phyloP scores from a whole-genome alignment of 371 early-diverging fungal genomes.

The Nematocida minor region DNA sequence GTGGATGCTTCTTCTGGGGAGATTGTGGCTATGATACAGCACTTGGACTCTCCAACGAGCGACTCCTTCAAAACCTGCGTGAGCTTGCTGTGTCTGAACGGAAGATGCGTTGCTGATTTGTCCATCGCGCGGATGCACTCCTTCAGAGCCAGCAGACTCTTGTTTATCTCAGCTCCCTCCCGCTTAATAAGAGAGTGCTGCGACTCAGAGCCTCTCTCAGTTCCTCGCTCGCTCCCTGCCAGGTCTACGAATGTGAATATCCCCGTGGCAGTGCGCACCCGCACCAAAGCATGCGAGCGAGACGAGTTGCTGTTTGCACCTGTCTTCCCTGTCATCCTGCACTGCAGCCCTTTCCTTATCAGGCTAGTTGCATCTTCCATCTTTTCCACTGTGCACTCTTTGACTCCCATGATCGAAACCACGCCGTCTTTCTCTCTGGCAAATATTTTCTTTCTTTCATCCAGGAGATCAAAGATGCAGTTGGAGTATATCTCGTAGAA shows the following conservation, averaged over 20 bases:
- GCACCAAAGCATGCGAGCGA: slow-evolving; percentile 66
- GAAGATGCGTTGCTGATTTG: slow-evolving; percentile 75
- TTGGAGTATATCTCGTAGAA: slow-evolving; percentile 88
- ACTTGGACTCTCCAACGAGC: slow-evolving; percentile 81
- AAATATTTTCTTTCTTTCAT: slow-evolving; percentile 64
- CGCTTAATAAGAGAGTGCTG: slow-evolving; percentile 67
- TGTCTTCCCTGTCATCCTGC: slow-evolving; percentile 40
- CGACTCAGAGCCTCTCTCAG: slow-evolving; percentile 68
- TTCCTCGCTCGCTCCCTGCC: slow-evolving; percentile 64
- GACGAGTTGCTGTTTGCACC: slow-evolving; percentile 47
- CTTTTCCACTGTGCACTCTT: slow-evolving; percentile 67
- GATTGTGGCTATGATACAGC: slow-evolving; percentile 94
- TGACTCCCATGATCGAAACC: slow-evolving; percentile 51
- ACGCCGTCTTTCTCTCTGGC: slow-evolving; percentile 46
- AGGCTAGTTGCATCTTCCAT: slow-evolving; percentile 73
- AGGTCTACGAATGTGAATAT: slow-evolving; percentile 68
- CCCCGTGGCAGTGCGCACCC: slow-evolving; percentile 67
- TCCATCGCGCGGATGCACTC: slow-evolving; percentile 81
- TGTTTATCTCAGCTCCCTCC: slow-evolving; percentile 68
- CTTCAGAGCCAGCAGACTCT: slow-evolving; percentile 66
- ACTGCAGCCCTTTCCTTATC: slow-evolving; percentile 73
- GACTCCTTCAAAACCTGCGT: slow-evolving; percentile 85
- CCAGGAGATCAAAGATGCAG: slow-evolving; percentile 72
- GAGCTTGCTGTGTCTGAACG: slow-evolving; percentile 89
- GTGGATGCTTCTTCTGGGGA: slow-evolving; percentile 41